Evolutionary conservation across 768 basidiomycete genomes (phyloP), one percentile per base, ranked within the genome.

Genomic region (Rickenella mellea): DNA sequence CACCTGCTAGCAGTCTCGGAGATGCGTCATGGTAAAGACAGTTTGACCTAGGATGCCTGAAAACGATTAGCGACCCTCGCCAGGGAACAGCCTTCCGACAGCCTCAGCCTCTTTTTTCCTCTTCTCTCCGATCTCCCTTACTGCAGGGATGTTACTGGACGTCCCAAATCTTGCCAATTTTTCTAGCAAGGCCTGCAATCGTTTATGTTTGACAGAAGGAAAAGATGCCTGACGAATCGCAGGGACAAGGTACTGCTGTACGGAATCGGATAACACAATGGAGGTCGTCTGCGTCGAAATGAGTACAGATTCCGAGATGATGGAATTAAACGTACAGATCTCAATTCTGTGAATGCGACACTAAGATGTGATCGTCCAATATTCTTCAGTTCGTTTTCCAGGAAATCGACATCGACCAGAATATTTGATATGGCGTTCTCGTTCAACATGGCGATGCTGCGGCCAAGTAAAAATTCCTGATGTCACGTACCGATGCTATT

Each of bases 351-450:
- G 59, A 97, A 94, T 12, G 80, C 80, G 9, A 74, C 63, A 41
- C 69, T 71, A 19, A 93, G 68, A 56, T 87, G 79, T 1, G 71
- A 64, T 52, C 83, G 72, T 17, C 82, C 87, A 41, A 84, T 80
- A 33, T 79, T 67, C 51, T 76, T 79, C 49, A 93, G 74, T 52
- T 91, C 86, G n/a, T 78, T 77, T 48, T 94, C 89, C 41, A 97
- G 69, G 59, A 93, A 96, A 44, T 81, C 78, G 46, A 92, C 74
- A 56, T 97, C 93, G 36, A 84, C 75, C 41, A 85, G 66, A 38
- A 97, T 73, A 50, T 93, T 94, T 25, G 82, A 76, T 31, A 96
- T 71, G 1, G 87, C 91, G 52, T 86, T 83, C 53, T 97, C 91
- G 53, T 94, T 97, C 68, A 93, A 76, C 65, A 73, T 73, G 6